phyloP scores from a whole-genome alignment of 2,329 filamentous ascomycete genomes.

The Botrytis cinerea region DNA sequence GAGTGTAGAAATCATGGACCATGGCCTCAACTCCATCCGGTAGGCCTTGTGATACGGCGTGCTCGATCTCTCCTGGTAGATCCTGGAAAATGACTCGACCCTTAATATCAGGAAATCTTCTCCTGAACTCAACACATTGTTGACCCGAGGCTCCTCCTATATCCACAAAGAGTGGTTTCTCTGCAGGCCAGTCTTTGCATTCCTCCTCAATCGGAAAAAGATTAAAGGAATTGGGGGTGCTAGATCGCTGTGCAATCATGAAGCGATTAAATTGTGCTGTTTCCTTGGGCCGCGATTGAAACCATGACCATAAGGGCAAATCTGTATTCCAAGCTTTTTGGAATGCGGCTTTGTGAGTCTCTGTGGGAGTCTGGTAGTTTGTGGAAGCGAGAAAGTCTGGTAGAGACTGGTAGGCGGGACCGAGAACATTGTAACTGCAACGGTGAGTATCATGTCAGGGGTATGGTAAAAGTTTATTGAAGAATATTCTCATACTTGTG shows the following conservation, averaged over 20 bases:
- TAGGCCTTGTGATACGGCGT: constrained; percentile 31
- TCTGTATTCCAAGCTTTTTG: constrained; percentile 26
- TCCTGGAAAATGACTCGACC: constrained; percentile 47
- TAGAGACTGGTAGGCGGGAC: neutral
- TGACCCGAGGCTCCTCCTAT: neutral
- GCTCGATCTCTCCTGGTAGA: constrained; percentile 31
- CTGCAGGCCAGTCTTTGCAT: constrained; percentile 34
- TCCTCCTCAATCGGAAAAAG: constrained; percentile 19
- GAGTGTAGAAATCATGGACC: constrained; percentile 38
- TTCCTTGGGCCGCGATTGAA: constrained; percentile 11
- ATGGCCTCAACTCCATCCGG: constrained; percentile 39
- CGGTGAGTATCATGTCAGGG: neutral
- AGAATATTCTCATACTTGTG: neutral
- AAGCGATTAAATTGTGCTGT: constrained; percentile 22
- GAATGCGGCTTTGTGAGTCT: constrained; percentile 12
- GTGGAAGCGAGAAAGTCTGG: neutral
- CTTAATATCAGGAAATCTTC: neutral
- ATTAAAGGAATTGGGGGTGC: constrained; percentile 8
- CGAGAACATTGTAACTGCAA: neutral
- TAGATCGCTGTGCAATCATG: constrained; percentile 23
- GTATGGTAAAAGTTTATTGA: neutral
- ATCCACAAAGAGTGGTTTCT: constrained; percentile 24
- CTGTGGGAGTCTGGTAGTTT: neutral
- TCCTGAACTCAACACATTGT: constrained; percentile 7
- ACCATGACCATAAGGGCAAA: constrained; percentile 16